These are phyloP conservation scores for Euphorbia celastroides DNA, from an alignment of 441 rosid species.

Conservation along the genomic window DNA sequence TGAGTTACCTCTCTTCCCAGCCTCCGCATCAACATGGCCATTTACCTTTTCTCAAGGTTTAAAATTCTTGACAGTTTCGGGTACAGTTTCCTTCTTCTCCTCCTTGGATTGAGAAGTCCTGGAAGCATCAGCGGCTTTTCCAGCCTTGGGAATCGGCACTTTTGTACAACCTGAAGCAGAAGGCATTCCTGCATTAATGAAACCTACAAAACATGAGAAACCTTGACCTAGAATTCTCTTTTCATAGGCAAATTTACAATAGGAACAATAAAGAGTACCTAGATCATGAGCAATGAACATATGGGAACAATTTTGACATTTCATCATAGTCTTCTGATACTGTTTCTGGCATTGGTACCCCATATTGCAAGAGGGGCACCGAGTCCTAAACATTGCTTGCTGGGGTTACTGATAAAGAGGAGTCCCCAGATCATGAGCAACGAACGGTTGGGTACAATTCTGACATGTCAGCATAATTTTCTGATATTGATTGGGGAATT, in stretches of 20 bases:
- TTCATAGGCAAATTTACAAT: slow-evolving; percentile 23
- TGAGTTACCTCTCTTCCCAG: slow-evolving; percentile 25
- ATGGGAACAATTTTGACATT: slow-evolving; percentile 49
- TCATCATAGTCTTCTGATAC: slow-evolving; percentile 25
- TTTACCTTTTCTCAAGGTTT: slow-evolving; percentile 10
- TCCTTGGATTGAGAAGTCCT: slow-evolving; percentile 34
- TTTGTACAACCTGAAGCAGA: slow-evolving; percentile 20
- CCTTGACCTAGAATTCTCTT: slow-evolving; percentile 33
- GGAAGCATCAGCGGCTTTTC: slow-evolving; percentile 30
- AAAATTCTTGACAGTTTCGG: slow-evolving; percentile 21
- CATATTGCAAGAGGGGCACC: slow-evolving; percentile 48
- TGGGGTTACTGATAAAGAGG: slow-evolving; percentile 29
- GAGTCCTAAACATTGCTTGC: slow-evolving; percentile 54
- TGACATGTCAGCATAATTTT: slow-evolving; percentile 42
- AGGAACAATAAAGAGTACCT: slow-evolving; percentile 21
- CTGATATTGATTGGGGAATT: slow-evolving; percentile 32
- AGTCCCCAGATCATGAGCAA: slow-evolving; percentile 39
- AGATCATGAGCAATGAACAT: slow-evolving; percentile 43
- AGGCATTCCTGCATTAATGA: slow-evolving; percentile 27
- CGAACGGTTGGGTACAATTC: slow-evolving; percentile 39
- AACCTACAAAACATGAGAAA: slow-evolving; percentile 24
- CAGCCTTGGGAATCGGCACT: slow-evolving; percentile 28
- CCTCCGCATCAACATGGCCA: slow-evolving; percentile 20
- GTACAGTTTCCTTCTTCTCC: slow-evolving; percentile 23
- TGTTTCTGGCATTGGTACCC: slow-evolving; percentile 42